Percentiles rank a stretch among this genome's conserved stretches.
These are phyloP conservation scores for Wickerhamomyces rabaulensis DNA, from an alignment of 805 yeast genomes.

Conservation along the genomic window DNA sequence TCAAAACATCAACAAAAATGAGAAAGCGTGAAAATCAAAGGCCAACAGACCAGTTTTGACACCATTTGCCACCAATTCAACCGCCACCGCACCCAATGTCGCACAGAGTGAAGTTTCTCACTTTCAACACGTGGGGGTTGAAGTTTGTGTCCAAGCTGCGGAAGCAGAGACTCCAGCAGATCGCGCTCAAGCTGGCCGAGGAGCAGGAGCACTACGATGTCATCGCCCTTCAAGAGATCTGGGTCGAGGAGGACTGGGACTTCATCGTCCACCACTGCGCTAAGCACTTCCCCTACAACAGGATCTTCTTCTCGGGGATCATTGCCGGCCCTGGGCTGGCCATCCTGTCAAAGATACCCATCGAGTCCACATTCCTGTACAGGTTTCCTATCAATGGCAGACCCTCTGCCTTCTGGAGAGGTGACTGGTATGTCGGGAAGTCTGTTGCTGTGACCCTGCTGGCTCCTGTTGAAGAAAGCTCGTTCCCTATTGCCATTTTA, in stretches of 20 bases:
- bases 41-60: background rate
- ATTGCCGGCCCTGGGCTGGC: conserved; percentile 92
- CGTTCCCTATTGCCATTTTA: conserved; percentile 65
- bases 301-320: conserved; percentile 79
- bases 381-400: conserved; percentile 91
- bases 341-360: conserved; percentile 77
- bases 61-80: background rate
- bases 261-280: conserved; percentile 45
- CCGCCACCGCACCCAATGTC: background rate
- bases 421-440: conserved; percentile 98
- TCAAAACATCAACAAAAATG: background rate
- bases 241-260: conserved; percentile 85
- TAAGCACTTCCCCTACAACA: conserved; percentile 50
- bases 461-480: conserved; percentile 40
- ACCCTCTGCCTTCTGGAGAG: conserved; percentile 88
- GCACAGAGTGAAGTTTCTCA: conserved; percentile 43
- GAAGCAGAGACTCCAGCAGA: conserved; percentile 58
- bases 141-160: conserved; percentile 76
- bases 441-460: conserved; percentile 72
- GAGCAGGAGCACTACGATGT: conserved; percentile 58
- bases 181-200: conserved; percentile 57
- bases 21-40: background rate
- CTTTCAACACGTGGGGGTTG: conserved; percentile 87
- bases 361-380: conserved; percentile 70
- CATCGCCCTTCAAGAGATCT: conserved; percentile 90